These are phyloP conservation scores for Podospora fimiseda DNA, from an alignment of 495 filamentous ascomycete species.

Conservation along the genomic window DNA sequence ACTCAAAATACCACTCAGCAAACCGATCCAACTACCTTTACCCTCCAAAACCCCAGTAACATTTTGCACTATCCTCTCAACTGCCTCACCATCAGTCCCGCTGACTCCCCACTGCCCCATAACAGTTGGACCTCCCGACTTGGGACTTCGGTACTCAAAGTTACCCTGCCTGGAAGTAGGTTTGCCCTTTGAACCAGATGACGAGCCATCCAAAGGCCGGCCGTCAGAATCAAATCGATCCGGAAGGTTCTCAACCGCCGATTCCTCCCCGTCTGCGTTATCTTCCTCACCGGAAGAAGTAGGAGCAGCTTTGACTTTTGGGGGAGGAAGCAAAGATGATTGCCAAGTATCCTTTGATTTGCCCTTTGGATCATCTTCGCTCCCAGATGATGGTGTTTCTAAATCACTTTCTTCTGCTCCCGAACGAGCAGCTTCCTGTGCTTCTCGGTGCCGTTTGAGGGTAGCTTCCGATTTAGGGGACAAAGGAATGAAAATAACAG, in stretches of 20 bases:
- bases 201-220: constrained; percentile 31
- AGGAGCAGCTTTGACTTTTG: constrained; percentile 9
- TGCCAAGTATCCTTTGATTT: too few relatives aligned
- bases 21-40: constrained; percentile 20
- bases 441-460: constrained; percentile 31
- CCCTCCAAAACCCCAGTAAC: constrained; percentile 33
- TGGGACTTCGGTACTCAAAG: constrained; percentile 24
- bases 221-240: constrained; percentile 62
- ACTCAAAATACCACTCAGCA: constrained; percentile 23
- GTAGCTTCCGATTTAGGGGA: constrained; percentile 37
- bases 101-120: constrained; percentile 25
- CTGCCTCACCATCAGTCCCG: constrained; percentile 27
- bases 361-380: neutral
- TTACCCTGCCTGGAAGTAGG: constrained; percentile 20
- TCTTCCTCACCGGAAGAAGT: constrained; percentile 18
- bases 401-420: constrained; percentile 9
- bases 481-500: constrained; percentile 39
- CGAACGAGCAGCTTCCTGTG: constrained; percentile 16
- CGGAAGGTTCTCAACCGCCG: constrained; percentile 46
- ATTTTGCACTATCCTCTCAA: constrained; percentile 25
- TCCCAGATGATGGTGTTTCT: too few relatives aligned
- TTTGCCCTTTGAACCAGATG: neutral
- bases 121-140: constrained; percentile 9
- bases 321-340: constrained; percentile 12
- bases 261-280: too few relatives aligned